Base-by-base conservation (phyloP, 371 early-diverging fungal genomes). In the Basidiobolus meristosporus region DNA sequence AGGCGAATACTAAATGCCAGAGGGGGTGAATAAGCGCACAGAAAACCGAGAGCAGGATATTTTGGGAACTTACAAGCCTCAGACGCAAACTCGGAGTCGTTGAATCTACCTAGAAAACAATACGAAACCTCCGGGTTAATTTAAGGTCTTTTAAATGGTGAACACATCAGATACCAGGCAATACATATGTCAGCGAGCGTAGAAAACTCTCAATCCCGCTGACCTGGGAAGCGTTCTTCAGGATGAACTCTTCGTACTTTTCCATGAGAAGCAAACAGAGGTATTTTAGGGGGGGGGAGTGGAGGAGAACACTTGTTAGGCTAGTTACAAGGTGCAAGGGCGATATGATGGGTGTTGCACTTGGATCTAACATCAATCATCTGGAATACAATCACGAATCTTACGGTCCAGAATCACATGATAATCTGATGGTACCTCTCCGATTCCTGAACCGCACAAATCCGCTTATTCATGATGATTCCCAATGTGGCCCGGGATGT, bases 51-150 rank as follows among this genome's bases (percentile, higher is more conserved):
- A 26, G 1, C 14, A 33, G 21, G n/a, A 28, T 38, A 28, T 35
- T 28, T 22, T 12, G 33, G 19, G 22, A 20, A 52, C 66, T 60
- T 77, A 74, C 84, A 52, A 18, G 77, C 81, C 70, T 92, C 90
- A 10, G 96, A 89, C 15, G 84, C 85, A 18, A 95, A 62, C 48
- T 95, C 92, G 7, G 92, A 77, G 54, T 91, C 87, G 31, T 75
- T 72, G 52, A 95, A 95, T 12, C 92, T 77, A 39, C 93, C 90
- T 84, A 46, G 28, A 41, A 10, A 39, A n/a, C 5, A 47, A 17
- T 26, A 18, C 34, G 4, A 32, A 3, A 32, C 16, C n/a, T 12
- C 9, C 26, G 9, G 26, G 26, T 9, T 26, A 9, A 3, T 26
- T 26, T 26, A 3, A 3, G 26, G 26, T 26, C 26, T 43, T 7